A percentile compares a stretch with the other conserved stretches of the same genome.
phyloP scores from a whole-genome alignment of 2,329 filamentous ascomycete species.

The Penicillium capsulatum region DNA sequence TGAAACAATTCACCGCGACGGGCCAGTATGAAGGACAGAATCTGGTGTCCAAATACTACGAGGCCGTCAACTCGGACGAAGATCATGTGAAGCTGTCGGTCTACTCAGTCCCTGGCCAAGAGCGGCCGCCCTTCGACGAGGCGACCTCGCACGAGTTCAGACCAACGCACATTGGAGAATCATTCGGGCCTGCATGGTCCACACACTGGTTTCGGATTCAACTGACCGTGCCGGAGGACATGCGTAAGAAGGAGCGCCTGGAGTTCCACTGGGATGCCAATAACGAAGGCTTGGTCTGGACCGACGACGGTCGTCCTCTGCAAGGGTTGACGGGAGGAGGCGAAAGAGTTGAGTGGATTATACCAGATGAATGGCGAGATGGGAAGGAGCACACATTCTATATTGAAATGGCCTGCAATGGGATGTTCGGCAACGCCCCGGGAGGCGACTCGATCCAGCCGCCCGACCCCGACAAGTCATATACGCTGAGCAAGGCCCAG shows the following conservation, averaged over 20 bases:
- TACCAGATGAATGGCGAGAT: constrained; percentile 76
- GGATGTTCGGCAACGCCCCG: constrained; percentile 92
- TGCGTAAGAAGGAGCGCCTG: constrained; percentile 73
- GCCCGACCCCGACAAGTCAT: constrained; percentile 79
- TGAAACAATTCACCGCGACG: constrained; percentile 71
- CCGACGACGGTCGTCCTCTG: constrained; percentile 78
- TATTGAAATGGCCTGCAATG: constrained; percentile 97
- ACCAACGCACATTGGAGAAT: constrained; percentile 67
- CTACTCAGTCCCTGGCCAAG: constrained; percentile 75
- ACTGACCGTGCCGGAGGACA: constrained; percentile 68
- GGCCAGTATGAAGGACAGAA: constrained; percentile 77
- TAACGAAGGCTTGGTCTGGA: constrained; percentile 94
- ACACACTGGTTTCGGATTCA: constrained; percentile 95
- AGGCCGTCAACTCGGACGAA: constrained; percentile 63
- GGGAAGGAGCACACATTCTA: constrained; percentile 86
- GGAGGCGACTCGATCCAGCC: constrained; percentile 84
- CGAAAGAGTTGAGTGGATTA: constrained; percentile 85
- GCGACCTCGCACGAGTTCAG: constrained; percentile 72
- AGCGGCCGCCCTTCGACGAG: constrained; percentile 80
- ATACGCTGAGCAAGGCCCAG: constrained; percentile 68
- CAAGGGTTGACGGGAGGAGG: constrained; percentile 89
- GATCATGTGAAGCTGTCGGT: constrained; percentile 79
- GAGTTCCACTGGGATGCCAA: constrained; percentile 95
- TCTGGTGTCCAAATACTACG: constrained; percentile 70
- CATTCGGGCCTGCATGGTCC: constrained; percentile 91